A percentile compares a stretch with the other conserved stretches of the same genome.
Evolutionary conservation across 768 basidiomycete genomes (phyloP).

Genomic region (Lactarius sp.): DNA sequence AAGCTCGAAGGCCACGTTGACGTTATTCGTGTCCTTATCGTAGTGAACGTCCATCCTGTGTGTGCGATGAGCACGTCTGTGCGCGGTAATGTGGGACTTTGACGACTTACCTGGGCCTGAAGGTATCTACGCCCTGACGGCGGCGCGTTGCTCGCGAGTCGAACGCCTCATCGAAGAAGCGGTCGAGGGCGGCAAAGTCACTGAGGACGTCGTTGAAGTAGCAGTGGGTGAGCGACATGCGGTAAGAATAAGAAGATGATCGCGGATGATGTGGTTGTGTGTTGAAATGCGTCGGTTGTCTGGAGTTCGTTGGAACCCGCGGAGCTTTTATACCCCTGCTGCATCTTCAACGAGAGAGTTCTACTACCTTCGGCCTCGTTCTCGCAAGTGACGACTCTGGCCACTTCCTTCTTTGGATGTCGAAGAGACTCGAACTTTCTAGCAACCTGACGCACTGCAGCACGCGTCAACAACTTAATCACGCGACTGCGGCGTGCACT

Average conservation of each 20-base stretch:
- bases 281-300: neutral
- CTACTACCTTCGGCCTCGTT: neutral
- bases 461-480: neutral
- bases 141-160: neutral
- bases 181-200: neutral
- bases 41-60: slow-evolving; percentile 49
- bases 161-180: slow-evolving; percentile 10
- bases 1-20: slow-evolving; percentile 53
- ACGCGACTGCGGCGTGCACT: neutral
- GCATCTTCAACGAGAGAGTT: neutral
- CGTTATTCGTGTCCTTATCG: slow-evolving; percentile 39
- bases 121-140: neutral
- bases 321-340: slow-evolving; percentile 3
- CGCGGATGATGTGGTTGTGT: neutral
- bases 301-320: too few relatives aligned
- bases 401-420: slow-evolving; percentile 3
- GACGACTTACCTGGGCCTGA: slow-evolving; percentile 7
- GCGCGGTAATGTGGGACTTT: neutral
- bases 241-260: neutral
- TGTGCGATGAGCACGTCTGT: neutral
- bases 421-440: slow-evolving; percentile 1
- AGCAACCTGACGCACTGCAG: neutral
- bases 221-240: slow-evolving; percentile 3
- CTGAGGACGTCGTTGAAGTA: neutral
- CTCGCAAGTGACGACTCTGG: neutral